Conservation (phyloP, 2,329 filamentous ascomycete genomes). For the Fusarium brachygibbosum region DNA sequence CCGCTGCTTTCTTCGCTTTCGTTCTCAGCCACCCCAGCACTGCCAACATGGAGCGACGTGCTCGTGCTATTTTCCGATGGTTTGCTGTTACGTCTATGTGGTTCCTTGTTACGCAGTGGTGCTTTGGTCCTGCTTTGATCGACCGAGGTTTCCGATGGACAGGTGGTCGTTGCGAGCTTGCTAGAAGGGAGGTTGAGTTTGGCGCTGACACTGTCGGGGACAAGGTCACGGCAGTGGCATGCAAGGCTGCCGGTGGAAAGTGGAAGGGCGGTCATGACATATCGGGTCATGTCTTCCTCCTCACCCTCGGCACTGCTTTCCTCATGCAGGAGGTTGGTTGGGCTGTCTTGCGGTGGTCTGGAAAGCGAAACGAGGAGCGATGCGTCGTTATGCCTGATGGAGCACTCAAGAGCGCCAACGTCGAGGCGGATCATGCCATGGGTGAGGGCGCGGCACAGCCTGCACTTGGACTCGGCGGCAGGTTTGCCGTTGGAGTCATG, state of each 20-base stretch:
- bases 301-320: slow-evolving; percentile 86
- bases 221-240: slow-evolving; percentile 80
- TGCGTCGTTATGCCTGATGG: slow-evolving; percentile 76
- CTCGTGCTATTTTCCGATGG: slow-evolving; percentile 77
- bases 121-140: slow-evolving; percentile 89
- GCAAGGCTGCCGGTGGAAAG: slow-evolving; percentile 82
- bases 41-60: slow-evolving; percentile 53
- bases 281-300: slow-evolving; percentile 92
- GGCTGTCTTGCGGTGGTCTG: slow-evolving; percentile 62
- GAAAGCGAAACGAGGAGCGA: slow-evolving; percentile 69
- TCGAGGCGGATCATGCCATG: slow-evolving; percentile 57
- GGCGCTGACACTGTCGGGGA: slow-evolving; percentile 62
- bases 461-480: slow-evolving; percentile 61
- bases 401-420: slow-evolving; percentile 70
- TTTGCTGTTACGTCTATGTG: slow-evolving; percentile 80
- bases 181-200: slow-evolving; percentile 61
- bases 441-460: slow-evolving; percentile 46
- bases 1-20: slow-evolving; percentile 78
- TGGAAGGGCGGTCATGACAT: slow-evolving; percentile 98
- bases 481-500: slow-evolving; percentile 74
- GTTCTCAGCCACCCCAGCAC: slow-evolving; percentile 74
- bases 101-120: slow-evolving; percentile 95
- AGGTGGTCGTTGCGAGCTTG: slow-evolving; percentile 82
- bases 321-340: slow-evolving; percentile 83
- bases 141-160: slow-evolving; percentile 91